Evolutionary conservation across 2,329 filamentous ascomycete species (phyloP).

Genomic region (Fusarium humuli): DNA sequence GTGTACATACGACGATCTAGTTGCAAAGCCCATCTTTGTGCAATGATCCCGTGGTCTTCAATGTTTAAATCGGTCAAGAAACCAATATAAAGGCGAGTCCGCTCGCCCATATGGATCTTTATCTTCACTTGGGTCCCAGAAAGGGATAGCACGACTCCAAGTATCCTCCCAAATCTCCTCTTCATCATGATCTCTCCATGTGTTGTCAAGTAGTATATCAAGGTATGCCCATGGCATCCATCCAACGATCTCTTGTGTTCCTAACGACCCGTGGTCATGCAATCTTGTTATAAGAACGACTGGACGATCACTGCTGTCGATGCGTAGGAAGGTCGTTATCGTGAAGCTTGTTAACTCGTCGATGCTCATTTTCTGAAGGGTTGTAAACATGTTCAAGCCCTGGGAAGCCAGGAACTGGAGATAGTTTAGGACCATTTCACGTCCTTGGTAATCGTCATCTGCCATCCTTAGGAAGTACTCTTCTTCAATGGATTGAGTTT

Average conservation of each 20-base stretch:
- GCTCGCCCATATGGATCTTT: neutral
- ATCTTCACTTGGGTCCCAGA: neutral
- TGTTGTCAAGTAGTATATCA: no score
- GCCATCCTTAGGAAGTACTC: neutral
- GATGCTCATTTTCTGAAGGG: neutral
- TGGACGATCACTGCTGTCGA: neutral
- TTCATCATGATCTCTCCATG: rapidly evolving
- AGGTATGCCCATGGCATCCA: neutral
- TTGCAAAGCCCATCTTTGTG: no score
- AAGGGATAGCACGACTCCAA: neutral
- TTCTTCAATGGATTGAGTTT: neutral
- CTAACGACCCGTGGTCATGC: neutral
- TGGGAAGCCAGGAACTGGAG: neutral
- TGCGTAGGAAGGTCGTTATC: neutral
- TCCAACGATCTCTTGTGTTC: neutral
- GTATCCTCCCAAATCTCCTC: neutral
- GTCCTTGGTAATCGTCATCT: no score
- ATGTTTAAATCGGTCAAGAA: no score
- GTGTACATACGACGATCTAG: no score
- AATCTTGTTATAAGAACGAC: no score
- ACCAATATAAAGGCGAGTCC: no score
- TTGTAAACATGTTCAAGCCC: neutral
- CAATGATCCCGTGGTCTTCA: no score
- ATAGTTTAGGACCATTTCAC: no score
- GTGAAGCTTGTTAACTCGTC: neutral